A percentile compares a stretch with the other conserved stretches of the same genome.
phyloP scores from a whole-genome alignment of 345 rosid species.

The Salix koriyanagi region DNA sequence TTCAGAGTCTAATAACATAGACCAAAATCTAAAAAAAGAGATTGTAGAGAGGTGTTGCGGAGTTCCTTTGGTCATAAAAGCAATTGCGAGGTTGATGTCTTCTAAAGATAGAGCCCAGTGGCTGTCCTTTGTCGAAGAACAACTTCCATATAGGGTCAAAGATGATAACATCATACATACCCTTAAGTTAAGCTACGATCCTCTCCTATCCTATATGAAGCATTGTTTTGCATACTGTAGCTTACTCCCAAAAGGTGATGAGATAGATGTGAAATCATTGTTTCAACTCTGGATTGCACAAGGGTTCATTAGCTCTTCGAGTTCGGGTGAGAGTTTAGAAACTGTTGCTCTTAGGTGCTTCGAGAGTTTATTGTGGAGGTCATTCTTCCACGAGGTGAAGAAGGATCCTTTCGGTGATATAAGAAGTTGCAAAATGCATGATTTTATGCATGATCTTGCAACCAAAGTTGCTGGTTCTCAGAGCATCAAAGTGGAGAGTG shows the following conservation, averaged over 20 bases:
- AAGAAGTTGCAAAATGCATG: too few species aligned
- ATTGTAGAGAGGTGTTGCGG: constrained; percentile 13
- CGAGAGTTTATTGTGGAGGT: neutral
- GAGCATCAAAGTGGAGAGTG: too few species aligned
- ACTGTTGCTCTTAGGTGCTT: constrained; percentile 1
- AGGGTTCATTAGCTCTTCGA: constrained; percentile 8
- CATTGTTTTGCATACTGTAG: constrained; percentile 17
- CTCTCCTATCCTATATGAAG: constrained; percentile 33
- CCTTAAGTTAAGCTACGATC: constrained; percentile 28
- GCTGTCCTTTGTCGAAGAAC: too few species aligned
- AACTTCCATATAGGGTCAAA: too few species aligned
- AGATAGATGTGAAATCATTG: neutral
- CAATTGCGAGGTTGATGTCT: constrained; percentile 17
- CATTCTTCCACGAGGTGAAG: constrained; percentile 19
- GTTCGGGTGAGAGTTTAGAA: neutral
- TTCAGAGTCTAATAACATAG: neutral
- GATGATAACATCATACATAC: too few species aligned
- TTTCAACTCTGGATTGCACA: constrained; percentile 23
- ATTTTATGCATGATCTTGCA: too few species aligned
- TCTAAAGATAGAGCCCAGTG: constrained; percentile 7
- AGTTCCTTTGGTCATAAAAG: constrained; percentile 14
- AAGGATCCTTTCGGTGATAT: neutral
- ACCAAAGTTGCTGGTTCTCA: too few species aligned
- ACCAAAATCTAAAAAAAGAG: neutral
- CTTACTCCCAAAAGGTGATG: too few species aligned